Evolutionary conservation across 192 early-diverging fungal species (phyloP).

Genomic region (Dispira simplex): DNA sequence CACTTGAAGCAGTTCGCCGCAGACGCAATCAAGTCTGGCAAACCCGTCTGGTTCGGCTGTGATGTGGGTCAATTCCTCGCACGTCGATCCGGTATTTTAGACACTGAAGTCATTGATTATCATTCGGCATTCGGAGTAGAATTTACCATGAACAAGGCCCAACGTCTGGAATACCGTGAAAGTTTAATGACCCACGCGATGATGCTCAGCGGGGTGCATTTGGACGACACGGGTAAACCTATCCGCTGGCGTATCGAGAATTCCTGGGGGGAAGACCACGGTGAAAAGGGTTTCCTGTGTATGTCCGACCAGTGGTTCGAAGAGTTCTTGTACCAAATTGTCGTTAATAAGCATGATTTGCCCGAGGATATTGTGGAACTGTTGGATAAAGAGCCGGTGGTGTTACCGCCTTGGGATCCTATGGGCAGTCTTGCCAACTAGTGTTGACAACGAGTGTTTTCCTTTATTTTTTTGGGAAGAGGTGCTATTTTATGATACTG

Average conservation of each 20-base stretch:
- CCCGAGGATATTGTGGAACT: slow-evolving; percentile 42
- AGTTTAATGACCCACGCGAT: slow-evolving; percentile 69
- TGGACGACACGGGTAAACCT: slow-evolving; percentile 36
- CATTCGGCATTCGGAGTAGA: slow-evolving; percentile 43
- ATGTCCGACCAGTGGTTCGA: slow-evolving; percentile 66
- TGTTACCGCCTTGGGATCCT: slow-evolving; percentile 63
- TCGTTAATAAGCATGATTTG: slow-evolving; percentile 46
- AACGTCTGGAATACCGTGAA: slow-evolving; percentile 54
- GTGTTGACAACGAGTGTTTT: not conserved
- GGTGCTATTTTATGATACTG: not conserved
- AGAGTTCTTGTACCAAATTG: slow-evolving; percentile 69
- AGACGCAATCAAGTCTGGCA: slow-evolving; percentile 35
- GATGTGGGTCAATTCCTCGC: slow-evolving; percentile 54
- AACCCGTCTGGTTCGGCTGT: slow-evolving; percentile 64
- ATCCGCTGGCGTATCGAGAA: slow-evolving; percentile 67
- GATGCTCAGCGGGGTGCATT: slow-evolving; percentile 61
- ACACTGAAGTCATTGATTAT: slow-evolving; percentile 44
- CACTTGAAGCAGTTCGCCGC: slow-evolving; percentile 43
- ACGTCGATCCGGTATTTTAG: slow-evolving; percentile 37
- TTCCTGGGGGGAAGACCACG: slow-evolving; percentile 42
- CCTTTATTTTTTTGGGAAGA: not conserved
- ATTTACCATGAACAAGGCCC: slow-evolving; percentile 41
- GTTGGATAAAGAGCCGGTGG: slow-evolving; percentile 39
- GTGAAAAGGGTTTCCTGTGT: slow-evolving; percentile 59
- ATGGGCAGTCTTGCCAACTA: slow-evolving; percentile 52